A percentile compares a stretch with the other conserved stretches of the same genome.
Conservation (phyloP, 805 yeast genomes). For the Saccharomyces kudriavzevii region DNA sequence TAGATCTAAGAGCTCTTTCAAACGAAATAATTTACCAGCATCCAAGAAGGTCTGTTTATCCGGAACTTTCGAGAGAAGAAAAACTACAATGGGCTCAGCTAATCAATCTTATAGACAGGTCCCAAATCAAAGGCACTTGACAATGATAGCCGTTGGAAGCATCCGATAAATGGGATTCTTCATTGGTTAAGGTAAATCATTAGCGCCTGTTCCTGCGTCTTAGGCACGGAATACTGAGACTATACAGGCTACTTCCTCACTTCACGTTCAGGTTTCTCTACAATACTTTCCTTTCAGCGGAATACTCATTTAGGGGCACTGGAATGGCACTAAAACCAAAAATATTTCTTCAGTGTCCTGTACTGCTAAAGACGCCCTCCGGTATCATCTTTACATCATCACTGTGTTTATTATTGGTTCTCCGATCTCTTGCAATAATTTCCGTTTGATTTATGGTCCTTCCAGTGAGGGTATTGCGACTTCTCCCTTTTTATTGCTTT, state of each 20-base stretch:
- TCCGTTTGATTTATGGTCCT: slow-evolving; percentile 40
- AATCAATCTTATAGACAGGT: slow-evolving; percentile 13
- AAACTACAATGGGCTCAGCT: slow-evolving; percentile 8
- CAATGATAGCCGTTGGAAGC: slow-evolving; percentile 18
- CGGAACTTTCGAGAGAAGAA: slow-evolving; percentile 6
- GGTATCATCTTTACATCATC: slow-evolving; percentile 49
- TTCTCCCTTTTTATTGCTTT: slow-evolving; percentile 42
- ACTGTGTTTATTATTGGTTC: slow-evolving; percentile 49
- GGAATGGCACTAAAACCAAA: slow-evolving; percentile 57
- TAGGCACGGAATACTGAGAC: slow-evolving; percentile 52
- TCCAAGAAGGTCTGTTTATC: slow-evolving; percentile 4
- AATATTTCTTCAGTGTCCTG: slow-evolving; percentile 52
- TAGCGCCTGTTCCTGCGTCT: slow-evolving; percentile 38
- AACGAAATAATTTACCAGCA: not conserved
- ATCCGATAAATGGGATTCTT: slow-evolving; percentile 17
- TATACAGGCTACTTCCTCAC: slow-evolving; percentile 43
- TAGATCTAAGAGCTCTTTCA: not conserved
- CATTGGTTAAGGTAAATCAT: slow-evolving; percentile 15
- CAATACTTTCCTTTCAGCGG: slow-evolving; percentile 54
- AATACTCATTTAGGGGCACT: slow-evolving; percentile 59
- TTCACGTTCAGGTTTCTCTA: slow-evolving; percentile 56
- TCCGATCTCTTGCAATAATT: slow-evolving; percentile 49
- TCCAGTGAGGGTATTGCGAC: slow-evolving; percentile 45
- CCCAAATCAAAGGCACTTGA: slow-evolving; percentile 20
- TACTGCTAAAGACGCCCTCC: slow-evolving; percentile 58